Conservation (phyloP, 2,329 filamentous ascomycete species). For the Hypoxylon sp. region DNA sequence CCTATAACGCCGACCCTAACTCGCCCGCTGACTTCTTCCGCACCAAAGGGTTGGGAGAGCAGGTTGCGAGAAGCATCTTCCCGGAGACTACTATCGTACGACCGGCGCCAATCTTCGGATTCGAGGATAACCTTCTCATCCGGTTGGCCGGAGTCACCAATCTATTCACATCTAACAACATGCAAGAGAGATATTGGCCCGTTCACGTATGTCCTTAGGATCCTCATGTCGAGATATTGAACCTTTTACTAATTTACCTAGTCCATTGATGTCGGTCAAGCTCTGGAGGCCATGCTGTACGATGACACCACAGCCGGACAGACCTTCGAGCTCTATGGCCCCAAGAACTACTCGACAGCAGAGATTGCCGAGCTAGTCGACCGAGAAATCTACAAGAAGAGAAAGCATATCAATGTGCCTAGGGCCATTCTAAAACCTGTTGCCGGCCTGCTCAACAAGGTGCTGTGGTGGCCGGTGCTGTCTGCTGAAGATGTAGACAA, state of each 20-base stretch:
- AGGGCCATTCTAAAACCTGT: constrained; percentile 83
- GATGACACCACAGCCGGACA: constrained; percentile 92
- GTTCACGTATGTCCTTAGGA: constrained; percentile 77
- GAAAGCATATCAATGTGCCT: constrained; percentile 92
- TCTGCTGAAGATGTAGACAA: constrained; percentile 90
- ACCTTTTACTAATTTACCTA: constrained; percentile 54
- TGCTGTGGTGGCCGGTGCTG: constrained; percentile 89
- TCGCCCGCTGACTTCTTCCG: constrained; percentile 91
- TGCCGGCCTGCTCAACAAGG: constrained; percentile 81
- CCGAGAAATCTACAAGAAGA: constrained; percentile 90
- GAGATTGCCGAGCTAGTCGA: constrained; percentile 92
- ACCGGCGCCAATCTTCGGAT: constrained; percentile 93
- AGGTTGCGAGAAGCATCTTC: constrained; percentile 88
- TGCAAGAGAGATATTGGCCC: constrained; percentile 91
- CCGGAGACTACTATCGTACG: constrained; percentile 97
- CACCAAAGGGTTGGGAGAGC: constrained; percentile 90
- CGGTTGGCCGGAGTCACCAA: constrained; percentile 85
- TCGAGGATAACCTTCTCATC: constrained; percentile 92
- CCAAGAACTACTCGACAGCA: constrained; percentile 89
- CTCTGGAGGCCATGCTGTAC: constrained; percentile 89
- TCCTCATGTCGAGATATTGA: neutral
- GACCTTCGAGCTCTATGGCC: constrained; percentile 95
- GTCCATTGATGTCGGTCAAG: constrained; percentile 90
- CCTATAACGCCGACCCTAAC: constrained; percentile 86
- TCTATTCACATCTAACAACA: constrained; percentile 90